Evolutionary conservation across 345 rosid genomes (phyloP).

Genomic region (Rhodomyrtus tomentosa): DNA sequence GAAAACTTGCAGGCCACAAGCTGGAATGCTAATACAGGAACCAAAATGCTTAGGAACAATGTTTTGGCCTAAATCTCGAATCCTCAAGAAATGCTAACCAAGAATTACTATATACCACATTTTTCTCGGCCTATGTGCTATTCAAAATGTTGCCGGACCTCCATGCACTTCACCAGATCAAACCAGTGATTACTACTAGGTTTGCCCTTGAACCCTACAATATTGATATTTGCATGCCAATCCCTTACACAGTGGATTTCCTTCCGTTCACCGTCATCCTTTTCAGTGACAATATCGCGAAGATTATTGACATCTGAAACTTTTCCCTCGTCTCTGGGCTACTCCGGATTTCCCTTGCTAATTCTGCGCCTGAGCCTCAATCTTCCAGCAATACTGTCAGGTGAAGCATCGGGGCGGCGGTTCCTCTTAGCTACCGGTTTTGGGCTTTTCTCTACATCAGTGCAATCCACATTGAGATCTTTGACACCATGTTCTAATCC

Average conservation of each 20-base stretch:
- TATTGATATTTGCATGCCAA: neutral
- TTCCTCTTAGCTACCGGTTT: constrained; percentile 9
- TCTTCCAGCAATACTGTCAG: constrained; percentile 36
- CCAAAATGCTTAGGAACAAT: neutral
- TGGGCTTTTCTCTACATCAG: neutral
- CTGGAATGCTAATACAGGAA: neutral
- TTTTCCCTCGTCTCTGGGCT: neutral
- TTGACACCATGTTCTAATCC: neutral
- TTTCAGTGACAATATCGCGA: neutral
- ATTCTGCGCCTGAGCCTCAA: constrained; percentile 22
- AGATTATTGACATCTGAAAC: neutral
- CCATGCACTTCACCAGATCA: neutral
- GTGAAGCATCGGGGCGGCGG: constrained; percentile 12
- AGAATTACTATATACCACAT: neutral
- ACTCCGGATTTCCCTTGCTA: neutral
- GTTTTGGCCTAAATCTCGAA: neutral
- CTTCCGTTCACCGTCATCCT: neutral
- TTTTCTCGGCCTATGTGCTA: neutral
- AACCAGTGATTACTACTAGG: neutral
- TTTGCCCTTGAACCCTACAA: neutral
- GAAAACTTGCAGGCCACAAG: neutral
- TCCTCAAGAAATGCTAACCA: neutral
- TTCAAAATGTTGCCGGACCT: neutral
- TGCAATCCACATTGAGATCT: constrained; percentile 1
- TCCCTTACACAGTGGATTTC: neutral